A percentile compares a stretch with the other conserved stretches of the same genome.
These are phyloP conservation scores for Cordyceps sp. DNA, from an alignment of 2,329 filamentous ascomycete species.

Conservation along the genomic window DNA sequence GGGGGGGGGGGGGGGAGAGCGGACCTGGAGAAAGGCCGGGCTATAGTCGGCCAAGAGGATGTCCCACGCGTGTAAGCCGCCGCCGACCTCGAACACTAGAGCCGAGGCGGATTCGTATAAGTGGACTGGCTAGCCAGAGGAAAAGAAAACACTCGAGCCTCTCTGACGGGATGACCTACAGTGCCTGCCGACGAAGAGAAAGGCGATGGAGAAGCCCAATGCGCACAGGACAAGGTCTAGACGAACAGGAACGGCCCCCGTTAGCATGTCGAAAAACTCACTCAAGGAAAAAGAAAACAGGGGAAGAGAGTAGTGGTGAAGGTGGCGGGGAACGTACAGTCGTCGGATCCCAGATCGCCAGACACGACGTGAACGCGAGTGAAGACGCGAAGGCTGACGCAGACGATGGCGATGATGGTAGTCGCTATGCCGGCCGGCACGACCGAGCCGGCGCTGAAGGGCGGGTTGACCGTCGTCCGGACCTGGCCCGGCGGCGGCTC, in stretches of 20 bases:
- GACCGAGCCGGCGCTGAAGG: slow-evolving; percentile 8
- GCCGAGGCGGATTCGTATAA: too few relatives aligned
- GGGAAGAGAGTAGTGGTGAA: background rate
- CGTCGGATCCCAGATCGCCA: slow-evolving; percentile 10
- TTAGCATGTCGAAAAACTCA: background rate
- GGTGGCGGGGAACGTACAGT: slow-evolving; percentile 7
- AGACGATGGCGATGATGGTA: slow-evolving; percentile 8
- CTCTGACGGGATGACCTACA: slow-evolving; percentile 4
- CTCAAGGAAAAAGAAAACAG: background rate
- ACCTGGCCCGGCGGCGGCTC: slow-evolving; percentile 10
- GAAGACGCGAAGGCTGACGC: slow-evolving; percentile 10
- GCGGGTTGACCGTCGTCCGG: slow-evolving; percentile 6
- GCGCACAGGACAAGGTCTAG: slow-evolving; percentile 8
- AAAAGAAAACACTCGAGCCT: too few relatives aligned
- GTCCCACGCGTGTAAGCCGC: slow-evolving; percentile 14
- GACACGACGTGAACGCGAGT: slow-evolving; percentile 13
- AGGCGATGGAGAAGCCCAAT: slow-evolving; percentile 9
- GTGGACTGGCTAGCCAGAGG: too few relatives aligned
- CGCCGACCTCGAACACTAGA: slow-evolving; percentile 10
- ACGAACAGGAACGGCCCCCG: background rate
- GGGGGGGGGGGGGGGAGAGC: background rate
- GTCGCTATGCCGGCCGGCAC: slow-evolving; percentile 8
- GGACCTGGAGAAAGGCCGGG: slow-evolving; percentile 9
- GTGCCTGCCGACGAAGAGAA: slow-evolving; percentile 7
- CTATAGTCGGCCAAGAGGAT: slow-evolving; percentile 6